Base-by-base conservation (phyloP, 306 rosid species). In the Prosopis cineraria region DNA sequence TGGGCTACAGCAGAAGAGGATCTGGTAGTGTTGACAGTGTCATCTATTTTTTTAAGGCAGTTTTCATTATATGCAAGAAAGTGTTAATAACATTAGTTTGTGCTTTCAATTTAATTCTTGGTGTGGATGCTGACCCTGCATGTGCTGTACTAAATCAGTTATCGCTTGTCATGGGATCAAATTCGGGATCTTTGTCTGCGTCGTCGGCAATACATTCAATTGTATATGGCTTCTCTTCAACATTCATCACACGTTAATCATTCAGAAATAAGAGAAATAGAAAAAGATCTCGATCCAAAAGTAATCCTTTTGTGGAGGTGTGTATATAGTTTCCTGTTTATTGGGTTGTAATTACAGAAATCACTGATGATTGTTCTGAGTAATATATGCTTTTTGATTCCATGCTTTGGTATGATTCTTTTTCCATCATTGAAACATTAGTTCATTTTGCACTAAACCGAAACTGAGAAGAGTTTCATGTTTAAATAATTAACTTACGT, bases 241-340 rank as follows among this genome's bases (percentile, higher is more conserved):
- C 87, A 88, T 56, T 74, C 80, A 63, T 50, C 96, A 33, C 64
- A 80, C 64, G 84, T 44, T 73, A 72, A 84, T 75, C 68, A 29
- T 29, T 64, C 79, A 25, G 94, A 95, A 83, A 86, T 95, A 41
- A 84, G 98, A 89, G 92, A 93, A 88, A 93, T 93, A 60, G 99
- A 95, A 86, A 89, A 79, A 78, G 99, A 95, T 86, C 93, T 95
- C 66, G 97, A 93, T 86, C 86, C 97, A 5, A 93, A 91, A 88
- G 99, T 95, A 65, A 90, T 95, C 81, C 96, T 95, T 85, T 84
- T 95, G 70, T 95, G 99, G 99, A 95, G 99, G 99, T 95, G 73
- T 48, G 79, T 73, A 52, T 73, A 58, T 70, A n/a, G 65, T 50
- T 76, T 74, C 63, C 62, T 78, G 69, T 34, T 25, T 30, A 50